These are phyloP conservation scores for Rubus parviflorus DNA, from an alignment of 306 rosid genomes.

Conservation along the genomic window DNA sequence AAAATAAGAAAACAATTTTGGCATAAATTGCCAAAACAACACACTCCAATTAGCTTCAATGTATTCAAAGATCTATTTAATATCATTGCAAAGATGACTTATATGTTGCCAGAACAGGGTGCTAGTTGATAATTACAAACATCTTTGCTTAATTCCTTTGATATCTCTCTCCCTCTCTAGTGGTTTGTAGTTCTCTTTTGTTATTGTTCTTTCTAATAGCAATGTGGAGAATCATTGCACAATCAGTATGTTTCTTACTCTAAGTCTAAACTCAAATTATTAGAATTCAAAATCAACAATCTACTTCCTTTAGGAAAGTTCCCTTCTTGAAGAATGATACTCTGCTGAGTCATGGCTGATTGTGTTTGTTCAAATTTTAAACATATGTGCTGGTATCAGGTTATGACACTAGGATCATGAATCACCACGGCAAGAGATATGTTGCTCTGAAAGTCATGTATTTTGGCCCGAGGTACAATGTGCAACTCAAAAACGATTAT, in stretches of 20 bases:
- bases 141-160: not conserved
- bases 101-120: not conserved
- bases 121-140: not conserved
- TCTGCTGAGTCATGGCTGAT: not conserved
- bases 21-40: not conserved
- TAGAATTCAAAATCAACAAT: not conserved
- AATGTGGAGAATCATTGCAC: not conserved
- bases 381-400: constrained; percentile 41
- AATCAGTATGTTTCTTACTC: not conserved
- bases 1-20: not conserved
- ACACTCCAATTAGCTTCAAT: not conserved
- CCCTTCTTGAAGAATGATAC: not conserved
- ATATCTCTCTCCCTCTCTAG: not conserved
- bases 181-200: not conserved
- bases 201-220: not conserved
- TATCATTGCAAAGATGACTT: not conserved
- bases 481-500: not conserved
- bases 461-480: constrained; percentile 88
- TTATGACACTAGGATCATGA: constrained; percentile 39
- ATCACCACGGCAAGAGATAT: constrained; percentile 64
- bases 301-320: not conserved
- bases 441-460: constrained; percentile 88
- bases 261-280: not conserved
- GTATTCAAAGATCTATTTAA: not conserved
- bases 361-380: not conserved